A percentile compares a stretch with the other conserved stretches of the same genome.
Evolutionary conservation across 2,329 filamentous ascomycete genomes (phyloP).

Genomic region (Teratosphaeria nubilosa): DNA sequence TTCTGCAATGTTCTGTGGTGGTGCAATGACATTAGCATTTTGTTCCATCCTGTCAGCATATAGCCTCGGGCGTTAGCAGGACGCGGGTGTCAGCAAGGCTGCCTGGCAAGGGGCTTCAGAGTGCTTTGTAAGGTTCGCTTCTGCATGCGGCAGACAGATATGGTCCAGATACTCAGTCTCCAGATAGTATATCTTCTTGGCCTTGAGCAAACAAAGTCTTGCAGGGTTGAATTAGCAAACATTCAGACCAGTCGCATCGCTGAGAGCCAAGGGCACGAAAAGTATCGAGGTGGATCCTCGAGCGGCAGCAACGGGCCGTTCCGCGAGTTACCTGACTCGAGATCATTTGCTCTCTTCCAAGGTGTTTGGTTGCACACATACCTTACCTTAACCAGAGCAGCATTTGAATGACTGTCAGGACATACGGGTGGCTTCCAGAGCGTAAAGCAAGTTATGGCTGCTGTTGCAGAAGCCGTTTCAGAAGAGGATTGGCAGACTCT

Average conservation of each 20-base stretch:
- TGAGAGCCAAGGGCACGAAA: background rate
- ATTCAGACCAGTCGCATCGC: background rate
- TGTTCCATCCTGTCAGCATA: conserved; percentile 2
- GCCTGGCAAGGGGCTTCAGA: background rate
- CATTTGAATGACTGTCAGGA: background rate
- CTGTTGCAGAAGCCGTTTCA: background rate
- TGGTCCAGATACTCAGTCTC: background rate
- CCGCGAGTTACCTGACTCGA: background rate
- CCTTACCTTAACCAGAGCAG: background rate
- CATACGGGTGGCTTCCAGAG: background rate
- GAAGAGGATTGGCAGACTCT: conserved; percentile 3
- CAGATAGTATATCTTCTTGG: background rate
- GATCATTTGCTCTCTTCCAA: background rate
- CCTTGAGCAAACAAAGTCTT: background rate
- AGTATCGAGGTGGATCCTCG: background rate
- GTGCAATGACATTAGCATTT: background rate
- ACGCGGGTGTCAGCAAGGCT: background rate
- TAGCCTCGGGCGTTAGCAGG: background rate
- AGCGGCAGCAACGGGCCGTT: background rate
- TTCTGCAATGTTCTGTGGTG: conserved; percentile 7
- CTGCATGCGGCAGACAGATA: background rate
- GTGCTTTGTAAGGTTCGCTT: background rate
- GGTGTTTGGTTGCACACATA: background rate
- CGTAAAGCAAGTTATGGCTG: background rate
- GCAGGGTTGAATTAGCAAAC: background rate